These are phyloP conservation scores for Antitrichia curtipendula DNA, from an alignment of 225 moss, liverwort and hornwort genomes.

Conservation along the genomic window DNA sequence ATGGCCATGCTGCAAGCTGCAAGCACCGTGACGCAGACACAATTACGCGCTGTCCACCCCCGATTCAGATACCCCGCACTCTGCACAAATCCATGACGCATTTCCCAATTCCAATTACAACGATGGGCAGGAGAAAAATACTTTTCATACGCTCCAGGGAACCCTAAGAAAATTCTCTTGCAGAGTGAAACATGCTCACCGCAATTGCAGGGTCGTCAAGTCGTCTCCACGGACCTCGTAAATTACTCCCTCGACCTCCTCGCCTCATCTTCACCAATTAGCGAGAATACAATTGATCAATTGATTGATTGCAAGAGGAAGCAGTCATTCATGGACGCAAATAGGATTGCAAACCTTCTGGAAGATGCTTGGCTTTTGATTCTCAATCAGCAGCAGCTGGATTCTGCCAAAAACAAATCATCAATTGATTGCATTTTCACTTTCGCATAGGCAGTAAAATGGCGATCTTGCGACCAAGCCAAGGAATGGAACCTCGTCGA, in stretches of 20 bases:
- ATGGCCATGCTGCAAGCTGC: slow-evolving; percentile 3
- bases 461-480: neutral
- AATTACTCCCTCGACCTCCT: neutral
- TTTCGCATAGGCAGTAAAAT: neutral
- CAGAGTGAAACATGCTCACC: neutral
- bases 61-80: neutral
- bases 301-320: neutral
- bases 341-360: neutral
- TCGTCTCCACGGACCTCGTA: neutral
- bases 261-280: neutral
- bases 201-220: neutral
- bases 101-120: neutral
- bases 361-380: neutral
- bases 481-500: neutral
- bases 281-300: neutral
- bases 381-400: neutral
- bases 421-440: neutral
- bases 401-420: neutral
- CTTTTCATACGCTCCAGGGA: neutral
- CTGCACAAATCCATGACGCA: neutral
- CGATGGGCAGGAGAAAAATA: neutral
- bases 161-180: neutral
- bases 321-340: neutral
- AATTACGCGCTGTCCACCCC: neutral
- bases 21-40: neutral